Conservation (phyloP, 768 basidiomycete genomes). For the Sporobolomyces pararoseus region DNA sequence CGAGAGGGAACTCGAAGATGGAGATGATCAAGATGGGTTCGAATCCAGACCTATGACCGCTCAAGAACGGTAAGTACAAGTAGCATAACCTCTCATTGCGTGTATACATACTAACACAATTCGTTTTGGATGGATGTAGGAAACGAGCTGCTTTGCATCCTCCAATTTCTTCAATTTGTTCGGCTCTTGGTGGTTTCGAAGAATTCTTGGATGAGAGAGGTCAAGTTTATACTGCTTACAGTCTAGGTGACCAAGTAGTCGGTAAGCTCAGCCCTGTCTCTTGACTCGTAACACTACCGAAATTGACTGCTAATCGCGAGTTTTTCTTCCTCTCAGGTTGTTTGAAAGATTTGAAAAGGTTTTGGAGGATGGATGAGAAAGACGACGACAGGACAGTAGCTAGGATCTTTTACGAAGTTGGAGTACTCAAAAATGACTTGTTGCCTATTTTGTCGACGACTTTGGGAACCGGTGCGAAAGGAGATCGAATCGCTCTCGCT, state of each 20-base stretch:
- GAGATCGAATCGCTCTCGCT: conserved; percentile 60
- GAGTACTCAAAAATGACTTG: conserved; percentile 79
- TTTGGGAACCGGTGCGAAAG: conserved; percentile 69
- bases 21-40: conserved; percentile 3
- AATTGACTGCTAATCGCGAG: no score
- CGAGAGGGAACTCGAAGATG: neutral
- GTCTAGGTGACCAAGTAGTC: conserved; percentile 42
- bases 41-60: conserved; percentile 2
- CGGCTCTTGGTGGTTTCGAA: conserved; percentile 40
- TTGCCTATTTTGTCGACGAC: conserved; percentile 78
- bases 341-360: conserved; percentile 86
- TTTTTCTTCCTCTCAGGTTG: conserved; percentile 58
- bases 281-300: no score
- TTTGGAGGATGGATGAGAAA: conserved; percentile 93
- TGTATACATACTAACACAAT: no score
- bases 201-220: conserved; percentile 39
- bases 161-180: conserved; percentile 40
- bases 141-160: conserved; percentile 37
- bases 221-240: conserved; percentile 36
- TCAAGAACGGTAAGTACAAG: conserved; percentile 29
- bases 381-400: conserved; percentile 96
- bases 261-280: conserved; percentile 16
- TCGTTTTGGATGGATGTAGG: no score
- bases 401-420: conserved; percentile 83
- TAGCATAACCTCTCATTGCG: no score